A percentile compares a stretch with the other conserved stretches of the same genome.
phyloP scores from a whole-genome alignment of 768 basidiomycete genomes.

The Podaxis pistillaris region DNA sequence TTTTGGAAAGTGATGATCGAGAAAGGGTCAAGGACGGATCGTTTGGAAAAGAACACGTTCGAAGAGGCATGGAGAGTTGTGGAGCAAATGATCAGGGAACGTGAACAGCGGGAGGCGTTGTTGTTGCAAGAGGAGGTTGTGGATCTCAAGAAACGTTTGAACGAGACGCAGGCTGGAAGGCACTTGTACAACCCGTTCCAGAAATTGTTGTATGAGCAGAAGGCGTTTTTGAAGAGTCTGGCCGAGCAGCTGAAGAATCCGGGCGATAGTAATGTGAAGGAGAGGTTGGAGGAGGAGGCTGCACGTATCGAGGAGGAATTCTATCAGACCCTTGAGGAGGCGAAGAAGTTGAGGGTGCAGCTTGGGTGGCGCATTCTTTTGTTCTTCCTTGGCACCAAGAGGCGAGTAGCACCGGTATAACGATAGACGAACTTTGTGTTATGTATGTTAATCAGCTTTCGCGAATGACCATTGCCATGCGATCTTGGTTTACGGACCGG shows the following conservation, averaged over 20 bases:
- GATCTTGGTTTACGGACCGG: too few relatives aligned
- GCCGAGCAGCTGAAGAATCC: neutral
- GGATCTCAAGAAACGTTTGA: conserved; percentile 5
- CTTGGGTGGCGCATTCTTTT: conserved; percentile 6
- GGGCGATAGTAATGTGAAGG: neutral
- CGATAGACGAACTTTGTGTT: neutral
- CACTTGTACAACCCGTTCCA: conserved; percentile 3
- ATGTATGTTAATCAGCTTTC: neutral
- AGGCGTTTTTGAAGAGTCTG: neutral
- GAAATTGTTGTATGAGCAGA: conserved; percentile 4
- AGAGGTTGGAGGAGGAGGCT: conserved; percentile 4
- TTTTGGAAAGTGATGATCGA: conserved; percentile 45
- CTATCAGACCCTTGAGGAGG: conserved; percentile 3
- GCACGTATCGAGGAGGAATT: conserved; percentile 1
- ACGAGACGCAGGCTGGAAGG: conserved; percentile 14
- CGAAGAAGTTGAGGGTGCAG: conserved; percentile 8
- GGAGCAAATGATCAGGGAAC: conserved; percentile 10
- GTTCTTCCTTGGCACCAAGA: conserved; percentile 1
- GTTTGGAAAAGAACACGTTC: conserved; percentile 27
- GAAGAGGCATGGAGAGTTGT: conserved; percentile 28
- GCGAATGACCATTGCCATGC: neutral
- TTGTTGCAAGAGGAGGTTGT: conserved; percentile 14
- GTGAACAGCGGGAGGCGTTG: neutral
- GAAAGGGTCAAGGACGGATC: conserved; percentile 37
- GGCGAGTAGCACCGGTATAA: neutral